phyloP scores from a whole-genome alignment of 108 stramenopile genomes.

The Cyclotella sp. region DNA sequence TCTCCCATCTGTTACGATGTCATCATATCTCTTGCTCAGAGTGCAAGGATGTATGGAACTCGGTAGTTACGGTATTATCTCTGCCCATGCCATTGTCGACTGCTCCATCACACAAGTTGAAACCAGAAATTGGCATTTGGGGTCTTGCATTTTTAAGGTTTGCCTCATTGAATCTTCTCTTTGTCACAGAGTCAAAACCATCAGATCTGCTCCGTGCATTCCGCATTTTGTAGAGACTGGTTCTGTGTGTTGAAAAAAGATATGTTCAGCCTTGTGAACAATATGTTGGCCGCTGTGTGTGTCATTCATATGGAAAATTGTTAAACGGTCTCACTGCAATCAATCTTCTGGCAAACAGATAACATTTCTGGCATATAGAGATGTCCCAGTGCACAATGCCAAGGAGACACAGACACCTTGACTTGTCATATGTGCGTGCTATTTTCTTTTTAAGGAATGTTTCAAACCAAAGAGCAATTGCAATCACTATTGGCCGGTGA shows the following conservation, averaged over 20 bases:
- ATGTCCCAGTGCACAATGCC: conserved; percentile 8
- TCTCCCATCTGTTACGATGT: conserved; percentile 40
- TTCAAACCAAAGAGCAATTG: background rate
- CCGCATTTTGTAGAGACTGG: conserved; percentile 29
- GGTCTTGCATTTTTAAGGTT: conserved; percentile 42
- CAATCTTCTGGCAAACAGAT: background rate
- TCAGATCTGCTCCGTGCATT: conserved; percentile 8
- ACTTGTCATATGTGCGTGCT: conserved; percentile 36
- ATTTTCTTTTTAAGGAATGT: conserved; percentile 35
- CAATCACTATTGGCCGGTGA: background rate
- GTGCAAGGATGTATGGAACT: conserved; percentile 41
- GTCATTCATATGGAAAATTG: conserved; percentile 46
- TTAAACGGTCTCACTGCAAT: conserved; percentile 19
- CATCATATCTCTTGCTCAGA: conserved; percentile 35
- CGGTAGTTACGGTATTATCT: conserved; percentile 36
- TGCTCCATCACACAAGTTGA: conserved; percentile 23
- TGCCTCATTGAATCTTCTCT: conserved; percentile 27
- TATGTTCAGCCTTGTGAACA: conserved; percentile 47
- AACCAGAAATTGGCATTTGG: conserved; percentile 46
- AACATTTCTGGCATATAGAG: conserved; percentile 37
- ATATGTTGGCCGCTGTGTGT: conserved; percentile 49
- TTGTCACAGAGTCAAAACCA: background rate
- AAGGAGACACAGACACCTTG: conserved; percentile 15
- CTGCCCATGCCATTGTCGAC: conserved; percentile 18
- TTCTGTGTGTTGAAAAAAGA: conserved; percentile 43